Percentiles rank a stretch among this genome's conserved stretches.
Evolutionary conservation across 2,329 filamentous ascomycete genomes (phyloP).

Genomic region (Corynespora cassiicola): DNA sequence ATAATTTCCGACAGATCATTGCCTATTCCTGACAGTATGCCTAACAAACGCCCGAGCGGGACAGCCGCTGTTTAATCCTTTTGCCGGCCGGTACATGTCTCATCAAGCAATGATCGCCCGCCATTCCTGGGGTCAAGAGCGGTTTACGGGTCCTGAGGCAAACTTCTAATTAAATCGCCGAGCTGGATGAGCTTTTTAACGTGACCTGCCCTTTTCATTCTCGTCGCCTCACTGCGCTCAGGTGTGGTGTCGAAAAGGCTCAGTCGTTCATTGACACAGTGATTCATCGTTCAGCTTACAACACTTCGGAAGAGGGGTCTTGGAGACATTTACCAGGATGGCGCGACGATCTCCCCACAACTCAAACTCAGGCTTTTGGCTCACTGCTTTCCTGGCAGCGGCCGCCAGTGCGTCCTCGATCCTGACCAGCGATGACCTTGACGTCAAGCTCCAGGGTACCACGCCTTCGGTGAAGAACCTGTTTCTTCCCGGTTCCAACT

Average conservation of each 20-base stretch:
- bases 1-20: too few relatives aligned
- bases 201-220: too few relatives aligned
- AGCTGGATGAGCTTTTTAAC: too few relatives aligned
- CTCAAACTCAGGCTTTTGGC: constrained; percentile 23
- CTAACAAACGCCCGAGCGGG: neutral
- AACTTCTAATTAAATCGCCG: too few relatives aligned
- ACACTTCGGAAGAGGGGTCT: too few relatives aligned
- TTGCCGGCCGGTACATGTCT: neutral
- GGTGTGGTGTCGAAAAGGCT: too few relatives aligned
- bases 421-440: constrained; percentile 10
- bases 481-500: constrained; percentile 20
- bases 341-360: constrained; percentile 14
- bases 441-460: constrained; percentile 28
- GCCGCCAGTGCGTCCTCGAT: constrained; percentile 27
- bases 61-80: neutral
- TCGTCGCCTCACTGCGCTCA: too few relatives aligned
- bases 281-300: too few relatives aligned
- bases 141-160: too few relatives aligned
- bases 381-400: constrained; percentile 29
- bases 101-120: constrained; percentile 7
- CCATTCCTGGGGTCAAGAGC: too few relatives aligned
- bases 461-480: constrained; percentile 23
- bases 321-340: constrained; percentile 9
- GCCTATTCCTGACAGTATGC: too few relatives aligned
- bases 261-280: too few relatives aligned